These are phyloP conservation scores for Pyrus bretschneideri DNA, from an alignment of 306 rosid genomes.

Conservation along the genomic window DNA sequence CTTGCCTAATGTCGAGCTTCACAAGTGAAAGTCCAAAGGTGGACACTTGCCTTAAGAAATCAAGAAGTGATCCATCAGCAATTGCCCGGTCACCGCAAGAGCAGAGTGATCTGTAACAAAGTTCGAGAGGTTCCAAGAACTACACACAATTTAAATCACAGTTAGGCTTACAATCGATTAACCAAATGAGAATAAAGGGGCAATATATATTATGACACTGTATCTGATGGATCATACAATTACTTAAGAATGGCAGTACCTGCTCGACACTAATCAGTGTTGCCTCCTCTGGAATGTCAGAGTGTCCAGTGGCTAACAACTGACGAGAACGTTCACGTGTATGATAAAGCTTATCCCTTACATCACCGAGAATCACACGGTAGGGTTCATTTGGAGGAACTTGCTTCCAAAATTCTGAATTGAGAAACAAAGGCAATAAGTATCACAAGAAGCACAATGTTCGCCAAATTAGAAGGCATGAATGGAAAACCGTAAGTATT, in stretches of 20 bases:
- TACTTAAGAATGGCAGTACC: conserved; percentile 32
- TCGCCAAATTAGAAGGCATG: not conserved
- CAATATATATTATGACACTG: not conserved
- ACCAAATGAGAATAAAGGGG: not conserved
- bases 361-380: conserved; percentile 87
- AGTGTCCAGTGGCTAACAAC: conserved; percentile 67
- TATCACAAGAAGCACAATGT: not conserved
- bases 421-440: conserved; percentile 12
- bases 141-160: conserved; percentile 26
- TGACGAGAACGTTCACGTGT: conserved; percentile 96
- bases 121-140: conserved; percentile 95
- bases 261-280: conserved; percentile 75
- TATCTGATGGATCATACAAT: not conserved
- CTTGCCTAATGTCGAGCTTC: conserved; percentile 94
- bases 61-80: conserved; percentile 96
- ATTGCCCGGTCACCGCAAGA: conserved; percentile 83
- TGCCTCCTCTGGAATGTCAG: conserved; percentile 90
- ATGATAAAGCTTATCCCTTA: conserved; percentile 88
- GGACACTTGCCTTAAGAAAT: conserved; percentile 95
- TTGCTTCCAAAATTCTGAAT: conserved; percentile 89
- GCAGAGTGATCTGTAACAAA: conserved; percentile 86
- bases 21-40: conserved; percentile 91
- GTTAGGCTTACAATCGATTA: conserved; percentile 20
- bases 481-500: not conserved
- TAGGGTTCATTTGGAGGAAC: conserved; percentile 84